phyloP scores from a whole-genome alignment of 2,329 filamentous ascomycete species.

The Claviceps sorghi region DNA sequence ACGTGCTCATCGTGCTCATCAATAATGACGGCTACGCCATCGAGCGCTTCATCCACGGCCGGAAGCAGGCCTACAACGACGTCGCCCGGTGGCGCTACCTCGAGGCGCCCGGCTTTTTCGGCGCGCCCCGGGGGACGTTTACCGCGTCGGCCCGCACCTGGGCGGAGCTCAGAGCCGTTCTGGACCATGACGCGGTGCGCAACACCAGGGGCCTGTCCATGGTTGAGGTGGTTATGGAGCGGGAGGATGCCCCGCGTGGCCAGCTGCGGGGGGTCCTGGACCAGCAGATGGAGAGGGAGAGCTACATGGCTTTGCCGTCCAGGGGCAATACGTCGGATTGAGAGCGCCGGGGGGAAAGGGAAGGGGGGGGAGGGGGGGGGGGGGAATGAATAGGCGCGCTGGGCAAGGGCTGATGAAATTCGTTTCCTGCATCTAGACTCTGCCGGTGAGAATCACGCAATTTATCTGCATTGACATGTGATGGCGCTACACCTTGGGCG shows the following conservation, averaged over 20 bases:
- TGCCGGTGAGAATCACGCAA: too few relatives aligned
- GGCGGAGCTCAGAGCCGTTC: slow-evolving; percentile 2
- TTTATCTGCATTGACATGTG: too few relatives aligned
- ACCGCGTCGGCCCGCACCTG: slow-evolving; percentile 5
- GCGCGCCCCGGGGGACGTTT: slow-evolving; percentile 15
- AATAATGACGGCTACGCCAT: slow-evolving; percentile 48
- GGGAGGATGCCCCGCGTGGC: slow-evolving; percentile 5
- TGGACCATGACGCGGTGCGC: neutral
- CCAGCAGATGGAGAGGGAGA: slow-evolving; percentile 3
- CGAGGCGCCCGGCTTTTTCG: slow-evolving; percentile 33
- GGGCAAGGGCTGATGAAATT: too few relatives aligned
- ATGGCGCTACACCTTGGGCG: too few relatives aligned
- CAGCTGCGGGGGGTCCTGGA: slow-evolving; percentile 4
- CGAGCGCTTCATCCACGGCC: slow-evolving; percentile 42
- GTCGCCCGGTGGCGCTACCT: slow-evolving; percentile 37
- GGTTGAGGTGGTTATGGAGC: slow-evolving; percentile 6
- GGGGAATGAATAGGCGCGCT: too few relatives aligned
- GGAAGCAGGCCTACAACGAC: slow-evolving; percentile 39
- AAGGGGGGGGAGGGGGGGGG: too few relatives aligned
- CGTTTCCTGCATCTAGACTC: too few relatives aligned
- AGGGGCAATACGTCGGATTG: too few relatives aligned
- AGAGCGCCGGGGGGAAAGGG: too few relatives aligned
- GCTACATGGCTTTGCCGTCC: too few relatives aligned
- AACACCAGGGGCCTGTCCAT: slow-evolving; percentile 3
- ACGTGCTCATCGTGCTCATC: slow-evolving; percentile 36